These are phyloP conservation scores for Cyclotella distinguenda DNA, from an alignment of 108 stramenopile genomes.

Conservation along the genomic window DNA sequence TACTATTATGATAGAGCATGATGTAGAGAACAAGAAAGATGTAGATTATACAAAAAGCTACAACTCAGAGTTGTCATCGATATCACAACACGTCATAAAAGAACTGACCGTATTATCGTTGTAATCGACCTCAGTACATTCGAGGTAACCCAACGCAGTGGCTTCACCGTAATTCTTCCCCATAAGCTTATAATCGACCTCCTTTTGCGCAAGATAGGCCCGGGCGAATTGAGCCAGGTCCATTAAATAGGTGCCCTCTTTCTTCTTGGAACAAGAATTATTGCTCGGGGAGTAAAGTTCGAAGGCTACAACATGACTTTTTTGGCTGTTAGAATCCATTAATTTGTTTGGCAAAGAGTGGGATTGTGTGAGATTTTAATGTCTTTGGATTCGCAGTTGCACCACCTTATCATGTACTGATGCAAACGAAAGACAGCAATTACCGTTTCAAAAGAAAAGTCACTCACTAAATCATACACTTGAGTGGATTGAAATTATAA, in stretches of 20 bases:
- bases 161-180: slow-evolving; percentile 40
- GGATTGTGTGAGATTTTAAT: background rate
- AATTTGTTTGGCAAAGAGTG: no score
- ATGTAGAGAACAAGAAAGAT: no score
- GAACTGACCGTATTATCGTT: slow-evolving; percentile 31
- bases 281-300: slow-evolving; percentile 32
- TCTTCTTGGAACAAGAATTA: slow-evolving; percentile 35
- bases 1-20: slow-evolving; percentile 13
- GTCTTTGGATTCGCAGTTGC: background rate
- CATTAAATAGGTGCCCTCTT: slow-evolving; percentile 25
- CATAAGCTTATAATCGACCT: slow-evolving; percentile 22
- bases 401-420: background rate
- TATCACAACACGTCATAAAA: background rate
- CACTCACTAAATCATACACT: slow-evolving; percentile 45
- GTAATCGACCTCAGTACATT: slow-evolving; percentile 25
- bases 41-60: no score
- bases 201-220: slow-evolving; percentile 38
- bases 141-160: slow-evolving; percentile 24
- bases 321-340: slow-evolving; percentile 35
- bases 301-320: slow-evolving; percentile 36
- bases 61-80: no score
- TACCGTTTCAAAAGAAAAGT: background rate
- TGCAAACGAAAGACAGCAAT: background rate
- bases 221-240: slow-evolving; percentile 38
- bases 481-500: slow-evolving; percentile 27